phyloP scores from a whole-genome alignment of 345 rosid genomes.

The Eucalyptus pauciflora region DNA sequence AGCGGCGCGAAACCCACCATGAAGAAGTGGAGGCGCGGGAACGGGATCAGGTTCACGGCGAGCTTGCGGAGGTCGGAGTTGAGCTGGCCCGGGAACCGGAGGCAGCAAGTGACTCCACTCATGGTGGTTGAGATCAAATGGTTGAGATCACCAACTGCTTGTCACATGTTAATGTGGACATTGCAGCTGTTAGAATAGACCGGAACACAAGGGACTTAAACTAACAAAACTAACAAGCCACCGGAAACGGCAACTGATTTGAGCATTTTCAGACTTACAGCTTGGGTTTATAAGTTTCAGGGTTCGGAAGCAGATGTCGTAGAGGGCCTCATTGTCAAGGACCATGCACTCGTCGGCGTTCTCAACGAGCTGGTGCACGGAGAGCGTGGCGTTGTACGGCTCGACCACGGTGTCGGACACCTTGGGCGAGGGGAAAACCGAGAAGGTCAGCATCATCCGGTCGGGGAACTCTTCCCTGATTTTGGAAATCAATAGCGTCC shows the following conservation, averaged over 20 bases:
- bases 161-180: background rate
- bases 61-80: constrained; percentile 81
- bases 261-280: constrained; percentile 19
- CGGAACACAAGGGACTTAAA: background rate
- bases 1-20: constrained; percentile 82
- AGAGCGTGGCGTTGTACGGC: constrained; percentile 51
- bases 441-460: constrained; percentile 53
- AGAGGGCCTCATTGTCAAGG: constrained; percentile 53
- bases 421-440: constrained; percentile 53
- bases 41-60: constrained; percentile 71
- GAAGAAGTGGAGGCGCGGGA: constrained; percentile 78
- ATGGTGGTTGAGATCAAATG: constrained; percentile 76
- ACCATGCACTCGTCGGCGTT: constrained; percentile 64
- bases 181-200: background rate
- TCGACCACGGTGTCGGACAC: constrained; percentile 60
- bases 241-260: background rate
- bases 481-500: constrained; percentile 47
- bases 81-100: constrained; percentile 78
- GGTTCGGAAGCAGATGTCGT: constrained; percentile 53
- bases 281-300: constrained; percentile 54
- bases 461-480: constrained; percentile 55
- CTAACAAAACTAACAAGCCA: background rate
- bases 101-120: constrained; percentile 86
- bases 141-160: constrained; percentile 69
- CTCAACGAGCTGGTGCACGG: constrained; percentile 55